These are phyloP conservation scores for Colletotrichum salicis DNA, from an alignment of 2,329 filamentous ascomycete species.

Conservation along the genomic window DNA sequence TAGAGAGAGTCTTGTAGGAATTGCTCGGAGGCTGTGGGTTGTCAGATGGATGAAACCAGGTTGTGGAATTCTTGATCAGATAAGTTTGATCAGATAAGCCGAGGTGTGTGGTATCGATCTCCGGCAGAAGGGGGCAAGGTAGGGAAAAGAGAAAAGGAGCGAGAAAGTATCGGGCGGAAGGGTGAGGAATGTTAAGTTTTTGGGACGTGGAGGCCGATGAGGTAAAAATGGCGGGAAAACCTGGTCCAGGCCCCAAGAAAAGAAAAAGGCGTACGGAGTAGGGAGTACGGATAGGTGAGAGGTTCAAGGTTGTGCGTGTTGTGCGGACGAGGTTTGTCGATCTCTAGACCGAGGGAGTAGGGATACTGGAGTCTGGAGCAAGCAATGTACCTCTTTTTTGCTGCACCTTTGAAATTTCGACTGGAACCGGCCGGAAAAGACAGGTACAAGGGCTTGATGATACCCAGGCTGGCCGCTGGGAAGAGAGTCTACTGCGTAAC, in stretches of 20 bases:
- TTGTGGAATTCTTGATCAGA: constrained; percentile 31
- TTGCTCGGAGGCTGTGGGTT: not conserved
- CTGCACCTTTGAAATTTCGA: not conserved
- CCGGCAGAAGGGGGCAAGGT: not conserved
- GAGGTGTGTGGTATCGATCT: constrained; percentile 2
- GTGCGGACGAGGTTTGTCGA: not conserved
- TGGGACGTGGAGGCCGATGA: constrained; percentile 20
- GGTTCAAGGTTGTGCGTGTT: too few relatives aligned
- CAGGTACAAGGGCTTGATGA: not conserved
- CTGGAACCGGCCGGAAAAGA: not conserved
- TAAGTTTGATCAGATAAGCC: constrained; percentile 34
- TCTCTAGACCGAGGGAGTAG: constrained; percentile 6
- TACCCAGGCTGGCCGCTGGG: not conserved
- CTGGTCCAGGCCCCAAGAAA: not conserved
- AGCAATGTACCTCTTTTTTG: not conserved
- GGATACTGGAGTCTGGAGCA: not conserved
- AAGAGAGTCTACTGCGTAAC: not conserved
- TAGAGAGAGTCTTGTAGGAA: not conserved
- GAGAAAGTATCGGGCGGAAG: not conserved
- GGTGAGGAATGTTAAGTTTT: constrained; percentile 10
- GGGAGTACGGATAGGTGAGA: too few relatives aligned
- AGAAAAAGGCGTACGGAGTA: not conserved
- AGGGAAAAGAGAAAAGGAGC: not conserved
- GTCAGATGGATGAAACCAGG: constrained; percentile 19
- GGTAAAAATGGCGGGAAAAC: constrained; percentile 11